Conservation (phyloP, 2,329 filamentous ascomycete genomes). For the Xylariaceae sp. region DNA sequence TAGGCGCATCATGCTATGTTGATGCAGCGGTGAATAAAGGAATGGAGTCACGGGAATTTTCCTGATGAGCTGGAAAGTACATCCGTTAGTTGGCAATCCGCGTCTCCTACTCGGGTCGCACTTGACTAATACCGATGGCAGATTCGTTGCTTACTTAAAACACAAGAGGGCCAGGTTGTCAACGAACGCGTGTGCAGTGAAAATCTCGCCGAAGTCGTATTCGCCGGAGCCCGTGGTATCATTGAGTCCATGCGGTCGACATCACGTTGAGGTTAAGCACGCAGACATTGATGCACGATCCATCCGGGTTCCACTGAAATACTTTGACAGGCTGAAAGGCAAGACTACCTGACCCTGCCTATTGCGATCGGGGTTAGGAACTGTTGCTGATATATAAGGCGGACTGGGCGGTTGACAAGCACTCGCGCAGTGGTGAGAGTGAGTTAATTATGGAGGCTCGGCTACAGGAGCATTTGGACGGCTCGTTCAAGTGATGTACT, state of each 20-base stretch:
- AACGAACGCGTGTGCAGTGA: conserved; percentile 14
- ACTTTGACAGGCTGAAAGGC: too few relatives aligned
- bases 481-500: too few relatives aligned
- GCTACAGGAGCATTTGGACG: too few relatives aligned
- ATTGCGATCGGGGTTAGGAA: too few relatives aligned
- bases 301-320: too few relatives aligned
- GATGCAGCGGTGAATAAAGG: conserved; percentile 45
- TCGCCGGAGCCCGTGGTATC: conserved; percentile 3
- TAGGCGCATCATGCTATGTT: conserved; percentile 44
- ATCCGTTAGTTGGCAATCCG: conserved; percentile 34
- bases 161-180: conserved; percentile 6
- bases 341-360: too few relatives aligned
- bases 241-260: conserved; percentile 8
- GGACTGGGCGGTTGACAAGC: too few relatives aligned
- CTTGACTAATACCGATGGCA: background rate
- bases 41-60: conserved; percentile 48
- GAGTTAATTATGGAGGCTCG: too few relatives aligned
- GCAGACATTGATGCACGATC: too few relatives aligned
- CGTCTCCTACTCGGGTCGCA: background rate
- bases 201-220: conserved; percentile 14
- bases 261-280: background rate
- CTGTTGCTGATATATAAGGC: too few relatives aligned
- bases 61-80: conserved; percentile 44
- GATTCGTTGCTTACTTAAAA: conserved; percentile 9
- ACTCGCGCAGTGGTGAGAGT: too few relatives aligned